These are phyloP conservation scores for Pyrenophora graminea DNA, from an alignment of 2,329 filamentous ascomycete species.

Conservation along the genomic window DNA sequence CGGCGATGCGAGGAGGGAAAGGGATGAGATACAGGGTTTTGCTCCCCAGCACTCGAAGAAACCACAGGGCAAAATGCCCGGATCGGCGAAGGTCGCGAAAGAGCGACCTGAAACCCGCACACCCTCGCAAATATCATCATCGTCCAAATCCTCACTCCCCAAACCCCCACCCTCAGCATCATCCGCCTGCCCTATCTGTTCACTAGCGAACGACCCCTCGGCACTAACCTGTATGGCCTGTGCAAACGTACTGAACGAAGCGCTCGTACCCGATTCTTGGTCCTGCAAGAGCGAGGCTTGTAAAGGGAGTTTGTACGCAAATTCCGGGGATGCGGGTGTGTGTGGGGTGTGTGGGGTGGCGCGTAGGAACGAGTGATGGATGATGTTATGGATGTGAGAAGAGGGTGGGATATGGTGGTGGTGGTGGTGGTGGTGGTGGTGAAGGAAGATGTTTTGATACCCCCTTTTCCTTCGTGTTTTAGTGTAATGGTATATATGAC, in stretches of 20 bases:
- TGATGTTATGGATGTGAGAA: too few relatives aligned
- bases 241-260: constrained; percentile 67
- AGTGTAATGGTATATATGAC: too few relatives aligned
- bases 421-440: too few relatives aligned
- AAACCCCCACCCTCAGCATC: not conserved
- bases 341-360: constrained; percentile 69
- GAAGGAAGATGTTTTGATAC: not conserved
- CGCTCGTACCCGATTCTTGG: constrained; percentile 64
- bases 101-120: too few relatives aligned
- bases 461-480: not conserved
- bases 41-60: constrained; percentile 7
- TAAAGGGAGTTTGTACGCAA: constrained; percentile 63
- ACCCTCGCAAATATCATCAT: not conserved
- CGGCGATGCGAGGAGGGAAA: constrained; percentile 56
- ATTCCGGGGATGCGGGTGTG: constrained; percentile 68
- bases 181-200: constrained; percentile 65
- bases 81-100: not conserved
- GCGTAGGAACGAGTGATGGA: not conserved
- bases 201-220: constrained; percentile 61
- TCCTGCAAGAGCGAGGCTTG: constrained; percentile 63
- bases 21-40: constrained; percentile 66
- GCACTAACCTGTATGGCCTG: constrained; percentile 69
- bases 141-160: not conserved
- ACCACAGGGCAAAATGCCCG: not conserved
- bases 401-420: too few relatives aligned